phyloP scores from a whole-genome alignment of 805 yeast species.

The Metschnikowia dekortorum region DNA sequence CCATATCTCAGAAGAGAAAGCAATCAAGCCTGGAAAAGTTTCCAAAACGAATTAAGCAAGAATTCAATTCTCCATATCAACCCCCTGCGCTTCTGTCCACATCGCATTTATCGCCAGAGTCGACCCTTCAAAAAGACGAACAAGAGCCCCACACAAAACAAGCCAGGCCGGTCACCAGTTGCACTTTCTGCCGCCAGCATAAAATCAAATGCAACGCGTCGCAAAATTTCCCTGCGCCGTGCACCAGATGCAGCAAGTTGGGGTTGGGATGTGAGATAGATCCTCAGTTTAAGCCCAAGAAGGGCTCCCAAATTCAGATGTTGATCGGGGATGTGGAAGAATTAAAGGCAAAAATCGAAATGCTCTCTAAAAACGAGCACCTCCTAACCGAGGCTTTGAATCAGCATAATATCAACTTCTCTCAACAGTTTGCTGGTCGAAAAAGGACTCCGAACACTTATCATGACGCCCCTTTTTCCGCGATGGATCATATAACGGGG shows the following conservation, averaged over 20 bases:
- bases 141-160: slow-evolving; percentile 20
- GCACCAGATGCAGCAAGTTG: slow-evolving; percentile 79
- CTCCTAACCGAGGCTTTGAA: slow-evolving; percentile 61
- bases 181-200: slow-evolving; percentile 93
- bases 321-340: slow-evolving; percentile 83
- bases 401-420: slow-evolving; percentile 34
- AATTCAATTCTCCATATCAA: slow-evolving; percentile 4
- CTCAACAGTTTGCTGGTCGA: slow-evolving; percentile 8
- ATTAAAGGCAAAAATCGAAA: slow-evolving; percentile 65
- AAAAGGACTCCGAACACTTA: slow-evolving; percentile 4
- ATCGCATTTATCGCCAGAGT: slow-evolving; percentile 4
- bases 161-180: slow-evolving; percentile 80
- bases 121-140: not conserved
- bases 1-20: slow-evolving; percentile 16
- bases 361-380: slow-evolving; percentile 58
- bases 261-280: slow-evolving; percentile 80
- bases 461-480: slow-evolving; percentile 12
- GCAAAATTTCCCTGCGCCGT: slow-evolving; percentile 74
- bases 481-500: slow-evolving; percentile 16
- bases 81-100: slow-evolving; percentile 5
- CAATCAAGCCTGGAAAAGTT: slow-evolving; percentile 9
- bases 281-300: slow-evolving; percentile 86
- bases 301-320: slow-evolving; percentile 84
- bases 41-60: slow-evolving; percentile 12
- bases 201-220: slow-evolving; percentile 91